Evolutionary conservation across 495 filamentous ascomycete species (phyloP), one percentile per base, ranked within the genome.

Genomic region (Podospora comata): DNA sequence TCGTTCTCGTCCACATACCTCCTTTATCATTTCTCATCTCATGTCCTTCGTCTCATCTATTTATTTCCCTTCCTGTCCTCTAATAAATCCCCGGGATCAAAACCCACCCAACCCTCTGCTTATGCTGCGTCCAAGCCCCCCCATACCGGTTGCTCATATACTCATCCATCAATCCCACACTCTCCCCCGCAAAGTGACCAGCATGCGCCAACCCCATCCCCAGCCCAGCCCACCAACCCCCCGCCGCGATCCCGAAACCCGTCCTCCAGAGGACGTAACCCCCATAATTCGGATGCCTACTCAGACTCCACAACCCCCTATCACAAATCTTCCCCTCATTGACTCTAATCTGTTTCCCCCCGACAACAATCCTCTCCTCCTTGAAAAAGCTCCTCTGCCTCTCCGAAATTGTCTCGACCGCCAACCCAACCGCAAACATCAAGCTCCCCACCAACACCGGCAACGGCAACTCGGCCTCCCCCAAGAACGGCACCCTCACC

Each of bases 241-340:
- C 80, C 15, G 73, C 75, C 1, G 79, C 81, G 69, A 88, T 64
- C 18, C 81, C 80, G 70, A 84, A 87, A 3, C 79, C 84, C 56
- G 80, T 74, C 54, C 86, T 74, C 86, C 86, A 87, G 3, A 89
- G 34, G 1, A 84, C 82, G 70, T 86, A 88, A 15, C 77, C 85
- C 27, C 81, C 81, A 69, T 89, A 89, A 59, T 89, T 89, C 72
- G 85, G 79, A 66, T 90, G 86, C n/a, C 85, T 80, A 4, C 85
- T 83, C 70, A 82, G 70, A 2, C 72, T 68, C 79, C 83, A 88
- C 32, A 87, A 70, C 1, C 87, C 87, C 1, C 75, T 80, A 28
- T 77, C 80, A 68, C 82, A 87, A 2, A 83, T 75, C 76, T 84
- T 85, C 20, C 85, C 86, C 65, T 81, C 76, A 73, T 88, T 88